Evolutionary conservation across 2,329 filamentous ascomycete genomes (phyloP), one percentile per base, ranked within the genome.

Genomic region (Paramyrothecium sp.): DNA sequence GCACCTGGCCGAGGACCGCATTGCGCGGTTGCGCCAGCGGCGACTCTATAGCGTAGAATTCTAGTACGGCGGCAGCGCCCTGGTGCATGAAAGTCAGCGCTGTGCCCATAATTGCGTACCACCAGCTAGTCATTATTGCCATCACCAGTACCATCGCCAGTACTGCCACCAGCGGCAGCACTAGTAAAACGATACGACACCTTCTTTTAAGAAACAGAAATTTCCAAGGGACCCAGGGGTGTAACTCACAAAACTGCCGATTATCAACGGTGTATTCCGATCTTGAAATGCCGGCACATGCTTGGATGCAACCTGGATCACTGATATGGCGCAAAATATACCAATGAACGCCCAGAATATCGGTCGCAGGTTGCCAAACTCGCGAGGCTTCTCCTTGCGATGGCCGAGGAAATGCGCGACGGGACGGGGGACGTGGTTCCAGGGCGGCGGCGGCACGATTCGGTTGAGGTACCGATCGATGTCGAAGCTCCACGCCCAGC

Each of bases 381-480:
- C 66, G 13, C 65, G 22, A 51, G 72, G 63, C 61, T 71, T 64
- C 23, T 69, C 33, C 51, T 67, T 73, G 59, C 88, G 82, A 66
- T 89, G 76, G 12, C 89, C 89, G 2, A 96, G 74, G 63, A 91
- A 89, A 62, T 86, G 83, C 20, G 90, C 83, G 20, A 95, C 68
- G 0, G 83, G 82, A 51, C 77, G 78, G 0, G 92, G 92, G 1
- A 96, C 68, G 49, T 77, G 74, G 26, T 81, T 75, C 69, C 91
- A 82, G 63, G 83, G 84, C 46, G 89, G 88, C 16, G 82, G 76
- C 10, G 89, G 89, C 22, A 96, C 68, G 59, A 86, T 79, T 3
- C 81, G 89, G 69, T 94, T 92, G 53, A 96, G 70, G 69, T 88
- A 85, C n/a, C 74, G 75, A 78, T 97, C 92, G 61, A 96, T 83